Base-by-base conservation (phyloP, 345 rosid genomes). In the Gossypium rotundifolium region DNA sequence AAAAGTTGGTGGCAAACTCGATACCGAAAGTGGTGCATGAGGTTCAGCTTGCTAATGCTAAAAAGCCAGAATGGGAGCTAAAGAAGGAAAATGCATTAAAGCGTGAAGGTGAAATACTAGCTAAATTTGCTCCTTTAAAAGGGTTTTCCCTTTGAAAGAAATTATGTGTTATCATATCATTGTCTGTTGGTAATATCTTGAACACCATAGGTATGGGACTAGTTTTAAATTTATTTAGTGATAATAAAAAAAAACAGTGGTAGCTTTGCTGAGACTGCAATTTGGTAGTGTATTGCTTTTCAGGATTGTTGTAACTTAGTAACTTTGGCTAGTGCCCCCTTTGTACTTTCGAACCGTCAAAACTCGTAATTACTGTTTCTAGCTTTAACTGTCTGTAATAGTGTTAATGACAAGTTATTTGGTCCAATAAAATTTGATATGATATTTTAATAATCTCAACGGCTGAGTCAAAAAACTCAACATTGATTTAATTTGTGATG, bases 1-100 rank as follows among this genome's bases (percentile, higher is more conserved):
- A 87, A 44, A 83, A 77, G 78, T 72, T 76, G 82, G 85, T 87
- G 65, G 91, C 91, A 0, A 79, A 77, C 66, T 79, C 80, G 4
- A 86, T 88, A 13, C 90, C 87, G 9, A 79, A 73, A 65, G 84
- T 84, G 8, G 89, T 88, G 40, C 79, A 82, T 8, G 88, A 85
- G 60, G 84, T 92, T 66, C 95, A 87, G 76, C 78, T 66, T n/a
- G 86, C 88, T 20, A 88, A 88, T 80, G 68, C 85, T 25, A 83
- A 73, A 77, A 77, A 75, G 59, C 84, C 84, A 0, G 87, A 84
- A 4, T 84, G 91, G 91, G 88, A 85, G 70, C 52, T 79, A 77
- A 88, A 82, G 76, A 89, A 80, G 80, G 78, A 76, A 13, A 87
- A 85, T 67, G 89, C 91, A 38, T 63, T 66, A 33, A 42, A 18